Conservation (phyloP, 169 alveolate species). For the Plasmodium gonderi region DNA sequence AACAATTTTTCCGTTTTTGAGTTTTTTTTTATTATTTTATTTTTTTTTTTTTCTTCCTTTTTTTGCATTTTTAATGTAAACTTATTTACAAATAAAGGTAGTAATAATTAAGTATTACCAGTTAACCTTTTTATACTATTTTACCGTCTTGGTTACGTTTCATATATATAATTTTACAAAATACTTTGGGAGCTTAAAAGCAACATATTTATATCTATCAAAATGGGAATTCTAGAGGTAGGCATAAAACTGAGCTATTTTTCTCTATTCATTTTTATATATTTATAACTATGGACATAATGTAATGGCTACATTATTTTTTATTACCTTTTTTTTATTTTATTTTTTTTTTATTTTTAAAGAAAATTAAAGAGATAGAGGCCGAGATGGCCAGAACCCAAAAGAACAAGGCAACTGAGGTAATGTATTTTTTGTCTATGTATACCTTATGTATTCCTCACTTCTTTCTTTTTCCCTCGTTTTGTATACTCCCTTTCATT, state of each 20-base stretch:
- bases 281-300: not conserved
- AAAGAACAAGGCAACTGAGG: conserved; percentile 97
- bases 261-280: not conserved
- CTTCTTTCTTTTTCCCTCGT: not conserved
- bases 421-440: not conserved
- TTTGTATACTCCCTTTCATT: not conserved
- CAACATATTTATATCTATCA: not conserved
- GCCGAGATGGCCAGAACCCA: conserved; percentile 98
- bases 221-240: conserved; percentile 73
- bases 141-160: not conserved
- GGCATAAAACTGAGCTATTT: not conserved
- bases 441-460: not conserved
- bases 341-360: conserved; percentile 18
- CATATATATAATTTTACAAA: not conserved
- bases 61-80: not conserved
- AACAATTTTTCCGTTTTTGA: not conserved
- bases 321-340: too few relatives aligned
- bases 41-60: not conserved
- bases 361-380: conserved; percentile 92
- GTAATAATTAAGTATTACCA: not conserved
- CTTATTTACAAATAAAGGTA: not conserved
- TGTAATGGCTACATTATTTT: too few relatives aligned
- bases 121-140: not conserved
- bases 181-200: not conserved
- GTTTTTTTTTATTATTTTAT: not conserved